A percentile compares a stretch with the other conserved stretches of the same genome.
These are phyloP conservation scores for Pyrenochaeta sp. DNA, from an alignment of 2,329 filamentous ascomycete species.

Conservation along the genomic window DNA sequence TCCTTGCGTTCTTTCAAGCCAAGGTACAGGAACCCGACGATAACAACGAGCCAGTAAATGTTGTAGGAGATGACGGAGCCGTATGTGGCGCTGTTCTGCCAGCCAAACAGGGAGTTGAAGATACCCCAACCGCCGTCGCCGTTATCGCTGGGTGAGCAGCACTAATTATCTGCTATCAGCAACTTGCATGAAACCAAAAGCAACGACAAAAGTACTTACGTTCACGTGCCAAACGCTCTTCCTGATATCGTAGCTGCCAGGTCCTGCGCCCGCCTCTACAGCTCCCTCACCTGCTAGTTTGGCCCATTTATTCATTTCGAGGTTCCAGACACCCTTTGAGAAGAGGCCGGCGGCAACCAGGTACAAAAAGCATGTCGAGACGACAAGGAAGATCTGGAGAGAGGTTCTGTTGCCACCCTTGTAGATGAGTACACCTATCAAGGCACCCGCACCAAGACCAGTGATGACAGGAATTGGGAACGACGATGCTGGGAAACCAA, in stretches of 20 bases:
- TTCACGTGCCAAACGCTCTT: conserved; percentile 85
- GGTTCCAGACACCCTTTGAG: conserved; percentile 76
- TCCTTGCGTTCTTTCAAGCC: conserved; percentile 68
- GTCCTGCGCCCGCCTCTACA: conserved; percentile 68
- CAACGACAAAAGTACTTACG: conserved; percentile 54
- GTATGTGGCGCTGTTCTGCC: conserved; percentile 88
- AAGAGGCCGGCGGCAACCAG: conserved; percentile 84
- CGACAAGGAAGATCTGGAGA: conserved; percentile 79
- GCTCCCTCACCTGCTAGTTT: conserved; percentile 69
- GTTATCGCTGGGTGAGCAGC: conserved; percentile 76
- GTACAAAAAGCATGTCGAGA: conserved; percentile 83
- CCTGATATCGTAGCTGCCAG: conserved; percentile 81
- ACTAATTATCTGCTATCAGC: conserved; percentile 59
- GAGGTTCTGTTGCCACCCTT: conserved; percentile 71
- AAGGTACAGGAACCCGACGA: conserved; percentile 69
- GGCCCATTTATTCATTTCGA: conserved; percentile 75
- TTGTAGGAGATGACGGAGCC: conserved; percentile 89
- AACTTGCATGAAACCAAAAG: background rate
- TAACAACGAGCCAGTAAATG: conserved; percentile 81
- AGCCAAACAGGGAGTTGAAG: conserved; percentile 85
- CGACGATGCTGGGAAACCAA: conserved; percentile 75
- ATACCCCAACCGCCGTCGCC: conserved; percentile 84
- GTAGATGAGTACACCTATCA: conserved; percentile 79
- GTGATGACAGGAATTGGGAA: conserved; percentile 80
- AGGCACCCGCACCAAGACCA: conserved; percentile 71